Evolutionary conservation across 129 eudicot species (phyloP), one percentile per base, ranked within the genome.

Genomic region (Daucus carota): DNA sequence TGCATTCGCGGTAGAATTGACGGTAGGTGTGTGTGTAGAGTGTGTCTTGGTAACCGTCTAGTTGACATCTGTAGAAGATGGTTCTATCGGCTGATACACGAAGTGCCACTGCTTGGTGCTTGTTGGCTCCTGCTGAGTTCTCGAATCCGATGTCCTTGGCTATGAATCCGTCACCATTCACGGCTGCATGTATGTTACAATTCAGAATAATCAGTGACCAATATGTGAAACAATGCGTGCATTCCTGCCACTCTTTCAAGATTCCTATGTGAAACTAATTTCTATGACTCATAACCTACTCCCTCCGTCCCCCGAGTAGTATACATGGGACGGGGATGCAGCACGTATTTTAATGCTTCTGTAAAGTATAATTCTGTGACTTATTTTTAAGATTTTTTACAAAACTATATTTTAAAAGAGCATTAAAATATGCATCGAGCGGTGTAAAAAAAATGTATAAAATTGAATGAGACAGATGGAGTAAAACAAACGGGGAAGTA

Each of bases 1-100:
- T 75, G 80, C 89, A 88, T 63, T 81, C 83, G 6, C 89, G 81
- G 69, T 85, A 88, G 83, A 85, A 85, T 63, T 88, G 92, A 29
- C 85, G 78, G 28, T 79, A 47, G 76, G 50, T 47, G 77, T 75
- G 79, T 24, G 81, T 73, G 70, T 81, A 81, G 31, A 85, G 83
- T n/a, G 88, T 85, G 70, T 81, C 83, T 46, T 78, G 81, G 52
- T 75, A 81, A 16, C 79, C 85, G 6, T 59, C 67, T 24, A 85
- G 48, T 14, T 69, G 75, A 42, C 85, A 78, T 24, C 73, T 68
- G 75, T 78, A 81, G 57, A 78, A 41, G 7, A 82, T 73, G 12
- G 79, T 18, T 72, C 48, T 63, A 63, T 85, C 83, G 6, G 76
- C 60, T 41, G 71, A 75, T 18, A 77, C 78, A 2, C 80, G 73